These are phyloP conservation scores for Albizia julibrissin DNA, from an alignment of 306 rosid species.

Conservation along the genomic window DNA sequence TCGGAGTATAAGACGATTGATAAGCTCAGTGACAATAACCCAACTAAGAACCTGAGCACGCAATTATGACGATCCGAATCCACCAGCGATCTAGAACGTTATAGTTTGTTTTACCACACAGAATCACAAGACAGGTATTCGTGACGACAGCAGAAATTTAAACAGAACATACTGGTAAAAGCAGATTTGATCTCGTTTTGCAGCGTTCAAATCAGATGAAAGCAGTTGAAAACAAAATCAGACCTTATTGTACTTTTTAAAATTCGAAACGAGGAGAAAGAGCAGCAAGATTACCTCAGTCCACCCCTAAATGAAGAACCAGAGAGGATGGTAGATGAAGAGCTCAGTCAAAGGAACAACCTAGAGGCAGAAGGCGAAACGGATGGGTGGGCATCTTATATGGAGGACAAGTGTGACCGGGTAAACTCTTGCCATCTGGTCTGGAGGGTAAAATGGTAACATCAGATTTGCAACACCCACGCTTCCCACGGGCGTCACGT, in stretches of 20 bases:
- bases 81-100: not conserved
- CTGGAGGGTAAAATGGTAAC: constrained; percentile 13
- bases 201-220: not conserved
- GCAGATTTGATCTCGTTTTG: not conserved
- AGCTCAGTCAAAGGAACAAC: constrained; percentile 9
- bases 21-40: constrained; percentile 2
- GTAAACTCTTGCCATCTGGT: not conserved
- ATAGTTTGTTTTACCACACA: not conserved
- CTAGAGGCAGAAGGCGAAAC: not conserved
- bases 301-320: constrained; percentile 33
- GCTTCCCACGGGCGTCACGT: no score
- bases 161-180: not conserved
- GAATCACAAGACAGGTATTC: not conserved
- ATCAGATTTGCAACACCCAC: not conserved
- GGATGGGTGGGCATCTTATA: not conserved
- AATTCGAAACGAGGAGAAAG: no score
- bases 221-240: not conserved
- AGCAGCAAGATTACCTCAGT: constrained; percentile 40
- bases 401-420: not conserved
- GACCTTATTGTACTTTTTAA: not conserved
- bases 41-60: not conserved
- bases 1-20: not conserved
- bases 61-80: not conserved
- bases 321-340: not conserved
- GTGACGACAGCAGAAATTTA: not conserved